A percentile compares a stretch with the other conserved stretches of the same genome.
These are phyloP conservation scores for Calocybe indica DNA, from an alignment of 768 basidiomycete genomes.

Conservation along the genomic window DNA sequence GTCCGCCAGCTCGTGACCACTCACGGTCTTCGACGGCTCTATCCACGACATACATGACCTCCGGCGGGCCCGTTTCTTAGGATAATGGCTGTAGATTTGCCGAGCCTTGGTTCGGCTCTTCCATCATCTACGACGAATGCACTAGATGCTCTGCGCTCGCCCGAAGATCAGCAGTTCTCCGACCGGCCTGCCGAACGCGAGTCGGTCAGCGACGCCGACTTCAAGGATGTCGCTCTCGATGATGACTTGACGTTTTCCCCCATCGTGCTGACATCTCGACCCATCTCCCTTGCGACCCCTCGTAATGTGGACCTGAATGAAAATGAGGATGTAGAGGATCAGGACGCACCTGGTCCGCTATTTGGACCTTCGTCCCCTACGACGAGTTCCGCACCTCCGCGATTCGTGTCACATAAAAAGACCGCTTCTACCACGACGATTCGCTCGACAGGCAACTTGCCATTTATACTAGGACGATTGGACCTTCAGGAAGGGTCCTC, in stretches of 20 bases:
- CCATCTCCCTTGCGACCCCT: background rate
- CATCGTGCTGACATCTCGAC: slow-evolving; percentile 25
- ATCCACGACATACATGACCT: too few species aligned
- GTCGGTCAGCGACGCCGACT: slow-evolving; percentile 53
- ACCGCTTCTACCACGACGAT: slow-evolving; percentile 58
- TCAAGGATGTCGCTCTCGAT: slow-evolving; percentile 58
- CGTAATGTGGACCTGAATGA: background rate
- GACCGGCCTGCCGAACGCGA: slow-evolving; percentile 22
- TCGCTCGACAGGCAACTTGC: slow-evolving; percentile 41
- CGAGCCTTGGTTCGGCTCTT: slow-evolving; percentile 5
- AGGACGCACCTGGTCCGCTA: slow-evolving; percentile 10
- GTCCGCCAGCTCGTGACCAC: too few species aligned
- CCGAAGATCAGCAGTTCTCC: slow-evolving; percentile 27
- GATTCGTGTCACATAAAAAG: slow-evolving; percentile 45
- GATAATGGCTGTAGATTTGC: slow-evolving; percentile 13
- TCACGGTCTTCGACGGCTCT: too few species aligned
- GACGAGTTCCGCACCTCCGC: slow-evolving; percentile 17
- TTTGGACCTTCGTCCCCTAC: slow-evolving; percentile 2
- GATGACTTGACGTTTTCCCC: slow-evolving; percentile 36
- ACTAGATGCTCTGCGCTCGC: slow-evolving; percentile 48
- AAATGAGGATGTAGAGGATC: slow-evolving; percentile 9
- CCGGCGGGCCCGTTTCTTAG: too few species aligned
- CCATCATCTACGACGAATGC: slow-evolving; percentile 13
- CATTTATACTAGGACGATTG: slow-evolving; percentile 50
- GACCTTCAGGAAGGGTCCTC: slow-evolving; percentile 43